Evolutionary conservation across 768 basidiomycete genomes (phyloP).

Genomic region (Hericium coralloides): DNA sequence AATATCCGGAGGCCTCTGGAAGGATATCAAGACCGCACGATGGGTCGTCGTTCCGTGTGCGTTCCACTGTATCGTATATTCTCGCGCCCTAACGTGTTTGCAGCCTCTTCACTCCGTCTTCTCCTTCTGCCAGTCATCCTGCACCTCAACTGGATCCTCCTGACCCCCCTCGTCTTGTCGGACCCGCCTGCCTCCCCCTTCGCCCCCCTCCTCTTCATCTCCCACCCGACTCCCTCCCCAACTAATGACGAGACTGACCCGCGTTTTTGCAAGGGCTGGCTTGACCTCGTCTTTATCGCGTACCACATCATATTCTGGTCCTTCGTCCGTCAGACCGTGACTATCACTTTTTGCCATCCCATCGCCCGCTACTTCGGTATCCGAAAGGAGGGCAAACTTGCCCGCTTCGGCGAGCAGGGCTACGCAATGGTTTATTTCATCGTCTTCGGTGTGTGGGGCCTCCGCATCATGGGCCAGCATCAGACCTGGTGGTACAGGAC

Average conservation of each 20-base stretch:
- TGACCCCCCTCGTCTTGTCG: slow-evolving; percentile 37
- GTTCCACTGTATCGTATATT: slow-evolving; percentile 8
- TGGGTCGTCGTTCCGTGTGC: slow-evolving; percentile 75
- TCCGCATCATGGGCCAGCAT: slow-evolving; percentile 69
- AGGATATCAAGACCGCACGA: slow-evolving; percentile 40
- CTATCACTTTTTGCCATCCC: slow-evolving; percentile 54
- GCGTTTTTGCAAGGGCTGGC: slow-evolving; percentile 61
- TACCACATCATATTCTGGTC: slow-evolving; percentile 88
- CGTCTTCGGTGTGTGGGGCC: slow-evolving; percentile 63
- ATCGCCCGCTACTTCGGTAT: slow-evolving; percentile 68
- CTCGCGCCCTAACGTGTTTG: not conserved
- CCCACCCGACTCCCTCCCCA: slow-evolving; percentile 47
- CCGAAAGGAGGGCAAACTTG: slow-evolving; percentile 53
- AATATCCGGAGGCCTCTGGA: slow-evolving; percentile 33
- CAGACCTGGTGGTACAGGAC: slow-evolving; percentile 86
- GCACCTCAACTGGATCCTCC: slow-evolving; percentile 55
- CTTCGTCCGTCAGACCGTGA: slow-evolving; percentile 70
- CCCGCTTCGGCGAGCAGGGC: slow-evolving; percentile 85
- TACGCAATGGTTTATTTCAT: slow-evolving; percentile 82
- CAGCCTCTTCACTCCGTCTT: slow-evolving; percentile 61
- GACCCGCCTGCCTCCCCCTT: slow-evolving; percentile 62
- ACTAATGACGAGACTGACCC: slow-evolving; percentile 36
- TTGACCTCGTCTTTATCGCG: slow-evolving; percentile 70
- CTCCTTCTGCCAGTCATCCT: slow-evolving; percentile 52
- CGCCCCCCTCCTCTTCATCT: slow-evolving; percentile 58